Evolutionary conservation across 225 moss, liverwort and hornwort species (phyloP), one percentile per base, ranked within the genome.

Genomic region (Marchantia polymorpha): DNA sequence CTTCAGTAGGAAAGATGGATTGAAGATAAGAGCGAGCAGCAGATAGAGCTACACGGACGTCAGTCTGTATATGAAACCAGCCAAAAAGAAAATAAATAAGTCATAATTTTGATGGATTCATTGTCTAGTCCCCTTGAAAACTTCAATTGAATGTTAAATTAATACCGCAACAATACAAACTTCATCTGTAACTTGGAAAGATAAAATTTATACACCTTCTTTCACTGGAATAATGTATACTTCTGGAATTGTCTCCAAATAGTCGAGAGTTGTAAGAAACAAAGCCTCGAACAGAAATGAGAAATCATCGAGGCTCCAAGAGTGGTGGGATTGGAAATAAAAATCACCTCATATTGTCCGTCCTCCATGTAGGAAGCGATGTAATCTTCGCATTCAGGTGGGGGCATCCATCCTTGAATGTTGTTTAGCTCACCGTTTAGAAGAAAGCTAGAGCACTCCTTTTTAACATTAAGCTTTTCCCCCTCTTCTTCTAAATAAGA

Each of bases 321-420:
- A 22, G 39, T 39, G 39, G 2, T 39, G 25, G 15, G 20, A 52
- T 25, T 12, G 17, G 25, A 4, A 16, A 14, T 51, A 49, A 86
- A 77, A 2, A 39, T 84, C 29, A 89, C 74, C 82, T 85, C 84
- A 77, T 96, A 96, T 79, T 96, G 94, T 47, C 94, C 94, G 63
- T 88, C 80, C 20, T 96, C 90, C 92, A 96, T 92, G 81, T 96
- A 96, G 0, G 81, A 86, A 79, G 86, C 85, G 79, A 96, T 88
- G 64, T 87, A 75, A 26, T 84, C 79, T 47, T 96, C 94, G 65
- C 96, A 96, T 52, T 89, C 88, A 15, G 85, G 86, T 19, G 94
- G 90, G 48, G 90, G 87, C 82, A 91, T 85, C 96, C 96, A 96
- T 46, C 94, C 91, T 86, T 89, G 88, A 31, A 84, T 85, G 69